Conservation (phyloP, 148 eudicot genomes). For the Agrostemma githago region DNA sequence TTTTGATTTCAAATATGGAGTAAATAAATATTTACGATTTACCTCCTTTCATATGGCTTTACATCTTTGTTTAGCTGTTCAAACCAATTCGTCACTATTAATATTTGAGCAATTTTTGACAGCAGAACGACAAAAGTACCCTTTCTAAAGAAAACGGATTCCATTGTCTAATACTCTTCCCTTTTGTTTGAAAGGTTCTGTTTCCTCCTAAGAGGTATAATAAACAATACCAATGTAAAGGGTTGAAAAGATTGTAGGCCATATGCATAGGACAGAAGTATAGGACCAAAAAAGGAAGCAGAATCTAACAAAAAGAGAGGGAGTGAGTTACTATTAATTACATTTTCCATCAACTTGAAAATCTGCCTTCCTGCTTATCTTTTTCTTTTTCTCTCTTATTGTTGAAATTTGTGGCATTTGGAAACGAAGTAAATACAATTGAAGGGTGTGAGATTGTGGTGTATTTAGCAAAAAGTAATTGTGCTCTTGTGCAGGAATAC, state of each 20-base stretch:
- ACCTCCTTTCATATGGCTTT: neutral
- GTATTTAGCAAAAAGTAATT: neutral
- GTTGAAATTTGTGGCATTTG: neutral
- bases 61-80: neutral
- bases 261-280: no score
- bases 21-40: neutral
- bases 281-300: no score
- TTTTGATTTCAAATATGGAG: neutral
- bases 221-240: no score
- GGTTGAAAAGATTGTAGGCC: no score
- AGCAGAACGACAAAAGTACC: neutral
- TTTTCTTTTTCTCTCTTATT: no score
- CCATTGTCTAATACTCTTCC: neutral
- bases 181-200: no score
- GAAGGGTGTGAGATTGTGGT: neutral
- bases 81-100: neutral
- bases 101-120: neutral
- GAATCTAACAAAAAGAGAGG: no score
- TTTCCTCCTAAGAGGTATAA: no score
- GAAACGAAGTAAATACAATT: neutral
- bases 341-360: neutral
- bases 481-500: conserved; percentile 58
- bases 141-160: neutral
- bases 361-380: neutral
- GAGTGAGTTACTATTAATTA: no score